Evolutionary conservation across 2,329 filamentous ascomycete species (phyloP), one percentile per base, ranked within the genome.

Genomic region (Paracorniculantispora psalliotae): DNA sequence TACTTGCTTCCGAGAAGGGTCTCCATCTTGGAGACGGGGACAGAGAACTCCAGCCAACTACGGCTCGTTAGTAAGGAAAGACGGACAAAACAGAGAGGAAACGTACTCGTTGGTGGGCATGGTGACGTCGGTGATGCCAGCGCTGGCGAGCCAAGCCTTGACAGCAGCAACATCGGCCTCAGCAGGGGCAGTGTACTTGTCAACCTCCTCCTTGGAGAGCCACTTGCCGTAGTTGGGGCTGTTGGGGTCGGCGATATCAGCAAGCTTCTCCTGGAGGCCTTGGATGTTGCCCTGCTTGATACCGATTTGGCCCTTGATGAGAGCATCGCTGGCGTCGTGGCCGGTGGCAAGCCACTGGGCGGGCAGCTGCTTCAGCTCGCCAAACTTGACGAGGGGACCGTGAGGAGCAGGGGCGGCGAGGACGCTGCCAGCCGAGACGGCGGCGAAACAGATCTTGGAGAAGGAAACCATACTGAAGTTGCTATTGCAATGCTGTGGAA

Each of bases 181-280:
- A 2, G 66, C 59, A 7, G 67, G 67, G 35, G 50, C 61, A 51
- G 66, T 68, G 49, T 65, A 61, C 26, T 65, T 60, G 44, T 65
- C 64, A 26, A 69, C 61, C 44, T 67, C 64, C 10, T 63, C 58
- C 35, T 57, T 59, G 30, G 61, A 63, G 21, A 69, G 60, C 57
- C 67, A 68, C 28, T 64, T 63, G 25, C 67, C 67, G 56, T 69
- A 69, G 51, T 65, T 63, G 25, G 63, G 55, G 58, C 67, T 68
- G 46, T 57, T 56, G 5, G 67, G 67, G 33, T 67, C 63, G 17
- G 67, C 66, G 7, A 69, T 63, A 9, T 63, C 61, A 13, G 59
- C 57, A 25, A 69, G 67, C 57, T 60, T 63, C n/a, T 62, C 48
- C 43, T 68, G 64, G 17, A 69, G 65, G 39, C 61, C 60, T 21